phyloP scores from a whole-genome alignment of 345 rosid genomes.

The Aquilaria yunnanensis region DNA sequence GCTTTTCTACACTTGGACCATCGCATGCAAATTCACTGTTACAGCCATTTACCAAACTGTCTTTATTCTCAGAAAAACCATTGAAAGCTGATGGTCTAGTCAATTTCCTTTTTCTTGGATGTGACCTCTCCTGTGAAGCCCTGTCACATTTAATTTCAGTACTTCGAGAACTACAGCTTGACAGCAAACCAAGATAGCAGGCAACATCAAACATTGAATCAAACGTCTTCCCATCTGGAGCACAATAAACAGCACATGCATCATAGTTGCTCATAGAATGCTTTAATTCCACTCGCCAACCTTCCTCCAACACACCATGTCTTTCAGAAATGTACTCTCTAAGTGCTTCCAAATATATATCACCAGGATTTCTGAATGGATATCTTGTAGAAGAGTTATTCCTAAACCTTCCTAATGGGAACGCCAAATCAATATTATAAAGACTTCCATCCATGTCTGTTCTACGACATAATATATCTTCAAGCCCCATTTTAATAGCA shows the following conservation, averaged over 20 bases:
- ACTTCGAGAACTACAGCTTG: constrained; percentile 40
- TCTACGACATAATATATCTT: constrained; percentile 35
- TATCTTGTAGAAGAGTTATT: constrained; percentile 38
- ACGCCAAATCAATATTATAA: constrained; percentile 39
- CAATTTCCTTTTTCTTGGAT: constrained; percentile 57
- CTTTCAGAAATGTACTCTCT: constrained; percentile 71
- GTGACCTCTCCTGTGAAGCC: constrained; percentile 50
- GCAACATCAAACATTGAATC: constrained; percentile 82
- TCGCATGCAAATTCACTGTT: constrained; percentile 35
- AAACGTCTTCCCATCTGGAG: constrained; percentile 82
- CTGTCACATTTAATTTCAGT: constrained; percentile 37
- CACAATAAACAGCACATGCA: constrained; percentile 52
- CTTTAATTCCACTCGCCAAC: constrained; percentile 75
- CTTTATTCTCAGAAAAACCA: constrained; percentile 54
- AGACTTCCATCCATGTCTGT: constrained; percentile 27
- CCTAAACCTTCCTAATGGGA: constrained; percentile 40
- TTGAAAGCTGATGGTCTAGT: constrained; percentile 32
- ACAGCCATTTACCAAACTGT: constrained; percentile 30
- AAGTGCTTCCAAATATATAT: constrained; percentile 67
- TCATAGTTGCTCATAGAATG: constrained; percentile 45
- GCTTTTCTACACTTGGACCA: constrained; percentile 29
- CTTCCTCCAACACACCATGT: constrained; percentile 80
- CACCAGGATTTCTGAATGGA: constrained; percentile 53
- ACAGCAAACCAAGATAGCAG: constrained; percentile 63
- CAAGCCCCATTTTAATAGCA: constrained; percentile 32